Evolutionary conservation across 805 yeast genomes (phyloP).

Genomic region (Pichia kluyveri): DNA sequence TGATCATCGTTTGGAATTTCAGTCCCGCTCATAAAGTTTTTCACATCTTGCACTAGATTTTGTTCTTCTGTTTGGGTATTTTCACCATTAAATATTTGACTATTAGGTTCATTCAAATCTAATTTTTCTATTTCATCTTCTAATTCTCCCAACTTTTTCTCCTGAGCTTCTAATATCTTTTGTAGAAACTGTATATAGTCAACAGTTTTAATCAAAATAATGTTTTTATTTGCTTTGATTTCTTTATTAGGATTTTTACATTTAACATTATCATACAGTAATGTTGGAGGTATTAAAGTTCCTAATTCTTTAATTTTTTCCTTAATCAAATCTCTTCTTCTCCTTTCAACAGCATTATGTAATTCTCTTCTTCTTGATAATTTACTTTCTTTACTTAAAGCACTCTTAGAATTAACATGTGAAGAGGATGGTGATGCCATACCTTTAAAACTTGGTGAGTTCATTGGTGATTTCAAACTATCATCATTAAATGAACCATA

Average conservation of each 20-base stretch:
- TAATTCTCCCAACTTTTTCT: slow-evolving; percentile 35
- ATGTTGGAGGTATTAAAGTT: slow-evolving; percentile 66
- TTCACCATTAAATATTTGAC: background rate
- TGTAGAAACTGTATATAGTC: slow-evolving; percentile 66
- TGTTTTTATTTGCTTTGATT: slow-evolving; percentile 74
- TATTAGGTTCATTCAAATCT: slow-evolving; percentile 1
- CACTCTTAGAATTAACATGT: slow-evolving; percentile 27
- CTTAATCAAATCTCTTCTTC: slow-evolving; percentile 85
- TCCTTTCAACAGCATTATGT: slow-evolving; percentile 90
- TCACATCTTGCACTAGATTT: background rate
- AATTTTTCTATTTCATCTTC: slow-evolving; percentile 27
- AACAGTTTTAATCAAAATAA: slow-evolving; percentile 67
- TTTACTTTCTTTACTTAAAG: slow-evolving; percentile 55
- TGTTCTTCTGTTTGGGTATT: background rate
- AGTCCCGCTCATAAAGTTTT: too few species aligned
- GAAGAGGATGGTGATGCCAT: slow-evolving; percentile 28
- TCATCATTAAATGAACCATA: slow-evolving; percentile 27
- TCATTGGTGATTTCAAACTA: slow-evolving; percentile 26
- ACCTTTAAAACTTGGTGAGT: slow-evolving; percentile 27
- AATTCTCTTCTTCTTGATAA: slow-evolving; percentile 73
- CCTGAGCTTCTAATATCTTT: slow-evolving; percentile 51
- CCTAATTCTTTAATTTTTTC: slow-evolving; percentile 83
- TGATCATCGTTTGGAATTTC: background rate
- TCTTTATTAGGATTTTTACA: slow-evolving; percentile 36
- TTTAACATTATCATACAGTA: slow-evolving; percentile 35